Evolutionary conservation across 2,329 filamentous ascomycete species (phyloP), one percentile per base, ranked within the genome.

Genomic region (Aspergillus luchuensis): DNA sequence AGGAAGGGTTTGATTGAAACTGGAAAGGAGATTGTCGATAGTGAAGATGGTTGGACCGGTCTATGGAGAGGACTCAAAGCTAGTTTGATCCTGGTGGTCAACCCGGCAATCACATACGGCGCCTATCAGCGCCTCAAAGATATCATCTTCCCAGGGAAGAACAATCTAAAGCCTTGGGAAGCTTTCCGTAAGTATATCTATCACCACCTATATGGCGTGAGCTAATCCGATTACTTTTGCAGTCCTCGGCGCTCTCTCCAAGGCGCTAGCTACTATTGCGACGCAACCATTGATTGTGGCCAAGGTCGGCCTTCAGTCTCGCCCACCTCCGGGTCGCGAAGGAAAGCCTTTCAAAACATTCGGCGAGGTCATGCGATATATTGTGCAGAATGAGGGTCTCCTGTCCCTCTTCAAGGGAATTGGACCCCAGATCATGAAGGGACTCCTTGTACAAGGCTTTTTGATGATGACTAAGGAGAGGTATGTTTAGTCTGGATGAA

Each of bases 401-500:
- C 71, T 89, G 11, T 90, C 90, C n/a, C 83, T 99, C 1, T 99
- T 98, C 83, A 99, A 99, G 81, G 95, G 95, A 45, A 97, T 99
- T 67, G 92, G 87, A 0, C 95, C 95, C 3, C 95, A 99, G 76
- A 90, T 99, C 55, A 78, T 92, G 61, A 99, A 99, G 79, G 95
- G 95, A 1, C 79, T 99, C 56, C 75, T 99, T 52, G 95, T 99
- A 2, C 95, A 99, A 74, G 95, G 95, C 53, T 87, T 99, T 58
- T 82, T 99, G 41, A 99, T 99, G 95, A 99, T 97, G 92, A 95
- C 92, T 51, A 99, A 99, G 80, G 95, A 99, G 79, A 86, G 92
- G 91, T 92, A 83, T 56, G 63, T 58, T 48, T 41, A 48, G 10
- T 36, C 33, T 23, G 15, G 4, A 5, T 11, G 19, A 7, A 23